Base-by-base conservation (phyloP, 176 grass and related monocot species). In the Oryza rufipogon region DNA sequence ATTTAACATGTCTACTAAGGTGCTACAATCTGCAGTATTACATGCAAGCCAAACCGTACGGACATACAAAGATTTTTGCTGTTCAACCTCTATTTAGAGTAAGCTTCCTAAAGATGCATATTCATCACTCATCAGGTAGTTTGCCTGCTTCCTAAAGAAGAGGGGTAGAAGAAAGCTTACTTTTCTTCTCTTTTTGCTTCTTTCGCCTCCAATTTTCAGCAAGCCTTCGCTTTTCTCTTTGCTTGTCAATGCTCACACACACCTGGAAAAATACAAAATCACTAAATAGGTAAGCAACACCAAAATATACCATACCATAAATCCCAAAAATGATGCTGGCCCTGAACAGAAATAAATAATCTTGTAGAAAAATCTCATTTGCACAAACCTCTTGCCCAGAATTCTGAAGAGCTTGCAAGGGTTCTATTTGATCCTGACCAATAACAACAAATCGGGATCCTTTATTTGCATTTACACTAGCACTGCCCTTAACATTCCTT, bases 331-430 rank as follows among this genome's bases (percentile, higher is more conserved):
- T 38, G 5, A 23, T 52, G 73, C 58, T 82, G 11, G 14, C 16
- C 56, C 36, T n/a, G 44, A 82, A 36, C 22, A 64, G 64, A 42
- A 66, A 63, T 14, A 65, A 80, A 81, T 61, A 26, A 68, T 30
- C 11, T 41, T 41, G 12, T 28, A 70, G 22, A 46, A 17, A 17
- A 54, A 60, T 52, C 2, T 46, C 68, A 65, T 64, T 60, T 33
- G 20, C n/a, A 64, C 15, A 30, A 64, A 96, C 95, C 92, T 97
- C 88, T 63, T 89, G 88, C 34, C 95, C 95, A 79, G 90, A 86
- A 89, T 81, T 94, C 66, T 90, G 95, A 79, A 97, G 92, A 45
- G 95, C 95, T 85, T 93, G 90, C 28, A 97, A 90, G 30, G 95
- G 95, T 86, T 94, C 95, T 26, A 94, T 87, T 73, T 82, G 66